Evolutionary conservation across 139 green algal species (phyloP), one percentile per base, ranked within the genome.

Genomic region (Bryopsis sp.): DNA sequence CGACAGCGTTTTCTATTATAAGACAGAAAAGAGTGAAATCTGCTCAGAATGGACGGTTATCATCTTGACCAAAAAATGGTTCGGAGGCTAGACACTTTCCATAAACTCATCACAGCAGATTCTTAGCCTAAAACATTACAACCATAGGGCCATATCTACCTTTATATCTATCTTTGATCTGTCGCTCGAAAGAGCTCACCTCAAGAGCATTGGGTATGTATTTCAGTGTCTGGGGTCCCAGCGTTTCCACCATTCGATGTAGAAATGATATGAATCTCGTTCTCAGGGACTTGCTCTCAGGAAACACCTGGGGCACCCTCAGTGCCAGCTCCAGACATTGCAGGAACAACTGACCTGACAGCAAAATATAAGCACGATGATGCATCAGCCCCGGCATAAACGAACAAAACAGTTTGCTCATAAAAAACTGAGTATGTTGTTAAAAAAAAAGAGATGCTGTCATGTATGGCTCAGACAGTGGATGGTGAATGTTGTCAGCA

Each of bases 161-260:
- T n/a, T n/a, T n/a, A n/a, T n/a, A n/a, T n/a, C n/a, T n/a, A n/a
- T n/a, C n/a, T n/a, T n/a, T n/a, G n/a, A n/a, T n/a, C n/a, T n/a
- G n/a, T n/a, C n/a, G n/a, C n/a, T 50, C 15, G 11, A 19, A 50
- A 50, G 19, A 19, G 19, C 15, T 50, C 28, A 77, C 76, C 68
- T 88, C 72, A 33, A 95, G 72, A 1, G 82, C 78, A 11, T 65
- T 24, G 0, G 83, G 77, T 46, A 92, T 72, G 64, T 74, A 79
- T 1, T 80, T 81, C 71, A 93, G 71, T 26, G 90, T 50, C 43
- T 3, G 24, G 0, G 47, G 8, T 43, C 67, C 48, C 24, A 96
- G 75, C 48, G 72, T 82, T 74, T 96, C 90, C 47, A 96, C 88
- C 77, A 95, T 75, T 32, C 90, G 81, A 79, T 96, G 89, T 28